Evolutionary conservation across 139 green algal species (phyloP).

Genomic region (Ettlia oleoabundans): DNA sequence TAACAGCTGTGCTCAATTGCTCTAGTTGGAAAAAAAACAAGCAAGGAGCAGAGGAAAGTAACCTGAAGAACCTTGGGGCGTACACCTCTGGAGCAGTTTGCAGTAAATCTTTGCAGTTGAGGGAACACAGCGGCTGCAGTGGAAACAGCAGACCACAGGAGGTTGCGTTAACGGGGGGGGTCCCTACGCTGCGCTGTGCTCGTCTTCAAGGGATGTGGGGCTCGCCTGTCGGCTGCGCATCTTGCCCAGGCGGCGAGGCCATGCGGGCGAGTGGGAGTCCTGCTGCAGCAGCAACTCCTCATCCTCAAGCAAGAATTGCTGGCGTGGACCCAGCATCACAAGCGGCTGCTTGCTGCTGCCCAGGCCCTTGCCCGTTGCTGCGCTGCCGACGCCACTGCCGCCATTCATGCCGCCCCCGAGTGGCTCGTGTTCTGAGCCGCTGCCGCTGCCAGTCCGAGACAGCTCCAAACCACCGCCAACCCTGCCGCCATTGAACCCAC

Average conservation of each 20-base stretch:
- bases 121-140: too few relatives aligned
- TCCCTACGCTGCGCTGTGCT: background rate
- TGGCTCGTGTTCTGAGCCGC: too few relatives aligned
- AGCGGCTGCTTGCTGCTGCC: slow-evolving; percentile 13
- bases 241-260: background rate
- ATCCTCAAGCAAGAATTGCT: slow-evolving; percentile 2
- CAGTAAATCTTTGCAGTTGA: too few relatives aligned
- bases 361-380: background rate
- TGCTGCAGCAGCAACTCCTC: slow-evolving; percentile 14
- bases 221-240: background rate
- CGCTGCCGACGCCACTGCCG: background rate
- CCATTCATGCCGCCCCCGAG: background rate
- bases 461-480: background rate
- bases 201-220: background rate
- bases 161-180: too few relatives aligned
- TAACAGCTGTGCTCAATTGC: too few relatives aligned
- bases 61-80: too few relatives aligned
- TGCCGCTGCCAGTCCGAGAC: background rate
- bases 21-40: too few relatives aligned
- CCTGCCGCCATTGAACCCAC: too few relatives aligned
- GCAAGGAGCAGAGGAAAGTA: too few relatives aligned
- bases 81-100: too few relatives aligned
- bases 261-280: background rate
- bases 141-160: too few relatives aligned
- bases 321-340: slow-evolving; percentile 6